These are phyloP conservation scores for Croton setiger DNA, from an alignment of 441 rosid genomes.

Conservation along the genomic window DNA sequence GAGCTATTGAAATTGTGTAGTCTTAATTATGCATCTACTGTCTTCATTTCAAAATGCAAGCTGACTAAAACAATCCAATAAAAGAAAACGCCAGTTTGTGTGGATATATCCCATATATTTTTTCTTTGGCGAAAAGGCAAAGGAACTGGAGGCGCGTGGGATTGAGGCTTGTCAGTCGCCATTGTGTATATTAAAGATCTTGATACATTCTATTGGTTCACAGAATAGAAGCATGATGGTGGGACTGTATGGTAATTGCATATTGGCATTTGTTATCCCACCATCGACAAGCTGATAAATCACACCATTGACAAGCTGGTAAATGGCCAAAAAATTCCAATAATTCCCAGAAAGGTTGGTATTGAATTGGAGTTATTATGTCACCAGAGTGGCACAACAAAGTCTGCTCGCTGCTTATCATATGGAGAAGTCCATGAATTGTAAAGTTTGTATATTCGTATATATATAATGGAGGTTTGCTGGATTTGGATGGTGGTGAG, in stretches of 20 bases:
- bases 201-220: conserved; percentile 12
- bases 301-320: conserved; percentile 19
- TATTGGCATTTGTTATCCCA: conserved; percentile 5
- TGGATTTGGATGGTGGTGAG: conserved; percentile 2
- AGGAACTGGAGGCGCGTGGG: conserved; percentile 10
- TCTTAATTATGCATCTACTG: conserved; percentile 63
- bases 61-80: conserved; percentile 79
- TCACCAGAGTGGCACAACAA: conserved; percentile 5
- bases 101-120: conserved; percentile 15
- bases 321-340: conserved; percentile 1
- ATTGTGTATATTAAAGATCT: conserved; percentile 21
- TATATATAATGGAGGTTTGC: background rate
- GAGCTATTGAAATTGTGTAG: conserved; percentile 86
- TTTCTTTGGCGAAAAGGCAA: conserved; percentile 8
- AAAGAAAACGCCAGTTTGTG: conserved; percentile 21
- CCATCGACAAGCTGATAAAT: background rate
- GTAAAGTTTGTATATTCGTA: background rate
- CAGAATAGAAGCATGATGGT: conserved; percentile 16
- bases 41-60: conserved; percentile 85
- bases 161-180: conserved; percentile 15
- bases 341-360: conserved; percentile 11
- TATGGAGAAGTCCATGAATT: conserved; percentile 9
- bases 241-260: conserved; percentile 23
- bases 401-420: background rate
- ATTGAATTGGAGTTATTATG: background rate